Evolutionary conservation across 257 asterid genomes (phyloP).

Genomic region (Jaltomata sinuosa): DNA sequence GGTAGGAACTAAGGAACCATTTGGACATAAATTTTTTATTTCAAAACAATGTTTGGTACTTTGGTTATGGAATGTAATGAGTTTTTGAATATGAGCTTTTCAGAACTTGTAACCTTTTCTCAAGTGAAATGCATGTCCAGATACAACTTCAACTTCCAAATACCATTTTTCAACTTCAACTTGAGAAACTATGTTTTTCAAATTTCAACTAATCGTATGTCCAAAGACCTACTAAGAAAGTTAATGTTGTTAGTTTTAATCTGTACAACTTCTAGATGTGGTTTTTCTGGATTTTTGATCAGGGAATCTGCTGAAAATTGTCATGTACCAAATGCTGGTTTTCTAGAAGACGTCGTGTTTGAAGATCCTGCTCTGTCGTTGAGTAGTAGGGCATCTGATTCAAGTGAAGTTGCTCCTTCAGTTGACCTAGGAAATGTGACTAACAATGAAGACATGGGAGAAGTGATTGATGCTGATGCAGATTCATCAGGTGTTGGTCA

Average conservation of each 20-base stretch:
- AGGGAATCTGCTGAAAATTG: conserved; percentile 81
- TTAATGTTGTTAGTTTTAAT: not conserved
- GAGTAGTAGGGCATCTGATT: conserved; percentile 35
- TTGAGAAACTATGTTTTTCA: not conserved
- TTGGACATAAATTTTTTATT: not conserved
- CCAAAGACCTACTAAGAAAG: not conserved
- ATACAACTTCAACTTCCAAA: not conserved
- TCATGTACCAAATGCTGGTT: conserved; percentile 86
- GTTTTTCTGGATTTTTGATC: conserved; percentile 9
- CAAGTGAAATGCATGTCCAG: not conserved
- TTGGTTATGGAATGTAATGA: not conserved
- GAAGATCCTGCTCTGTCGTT: conserved; percentile 67
- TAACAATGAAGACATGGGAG: conserved; percentile 23
- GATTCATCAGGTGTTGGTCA: conserved; percentile 19
- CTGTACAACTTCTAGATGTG: not conserved
- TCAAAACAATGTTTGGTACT: not conserved
- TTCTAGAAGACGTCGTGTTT: conserved; percentile 67
- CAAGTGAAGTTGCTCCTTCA: conserved; percentile 45
- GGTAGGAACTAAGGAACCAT: conserved; percentile 30
- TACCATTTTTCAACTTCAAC: not conserved
- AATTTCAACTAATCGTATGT: not conserved
- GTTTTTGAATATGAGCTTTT: not conserved
- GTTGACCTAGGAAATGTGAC: conserved; percentile 25
- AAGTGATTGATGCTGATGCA: conserved; percentile 24
- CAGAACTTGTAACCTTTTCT: not conserved